Evolutionary conservation across 1,284 basidiomycete genomes (phyloP), one percentile per base, ranked within the genome.

Genomic region (Naganishia albida): DNA sequence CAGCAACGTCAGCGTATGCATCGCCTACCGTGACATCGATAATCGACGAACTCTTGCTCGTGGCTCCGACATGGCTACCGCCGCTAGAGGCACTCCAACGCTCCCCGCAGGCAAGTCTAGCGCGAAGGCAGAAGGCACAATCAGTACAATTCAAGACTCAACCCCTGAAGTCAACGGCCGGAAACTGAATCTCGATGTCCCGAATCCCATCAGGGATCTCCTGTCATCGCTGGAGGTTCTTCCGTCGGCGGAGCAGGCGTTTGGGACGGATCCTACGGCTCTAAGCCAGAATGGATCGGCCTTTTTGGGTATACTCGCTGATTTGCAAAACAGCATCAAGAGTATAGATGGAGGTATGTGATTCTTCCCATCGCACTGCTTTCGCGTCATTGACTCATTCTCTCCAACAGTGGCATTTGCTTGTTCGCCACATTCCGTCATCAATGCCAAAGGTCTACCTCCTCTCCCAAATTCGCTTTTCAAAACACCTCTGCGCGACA

Each of bases 401-500:
- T 23, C 39, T 12, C 25, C 43, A 23, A n/a, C 20, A 60, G 57
- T 40, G 34, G 57, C 48, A 40, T 60, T 60, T 26, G 39, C 26
- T 15, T 40, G 39, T 23, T 60, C 57, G n/a, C 57, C 57, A 2
- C 46, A 18, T 30, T 50, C 46, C 13, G 34, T 50, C 26, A 39
- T 50, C 23, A 34, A 60, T 7, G 49, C 30, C 23, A 30, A 50
- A 20, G 13, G 30, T 39, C 39, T 40, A 40, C 57, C 57, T 40
- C 38, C 46, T 16, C 46, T 60, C 16, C 57, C 57, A n/a, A 60
- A 40, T 38, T 50, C 57, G 46, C 57, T 60, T 20, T 60, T 60
- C 46, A 48, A 49, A 23, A 60, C 57, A n/a, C 46, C 57, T n/a
- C 34, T 60, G 13, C 57, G 57, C n/a, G 57, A 60, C 30, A 60